Conservation (phyloP, 768 basidiomycete genomes). For the Naganishia vaughanmartiniae region DNA sequence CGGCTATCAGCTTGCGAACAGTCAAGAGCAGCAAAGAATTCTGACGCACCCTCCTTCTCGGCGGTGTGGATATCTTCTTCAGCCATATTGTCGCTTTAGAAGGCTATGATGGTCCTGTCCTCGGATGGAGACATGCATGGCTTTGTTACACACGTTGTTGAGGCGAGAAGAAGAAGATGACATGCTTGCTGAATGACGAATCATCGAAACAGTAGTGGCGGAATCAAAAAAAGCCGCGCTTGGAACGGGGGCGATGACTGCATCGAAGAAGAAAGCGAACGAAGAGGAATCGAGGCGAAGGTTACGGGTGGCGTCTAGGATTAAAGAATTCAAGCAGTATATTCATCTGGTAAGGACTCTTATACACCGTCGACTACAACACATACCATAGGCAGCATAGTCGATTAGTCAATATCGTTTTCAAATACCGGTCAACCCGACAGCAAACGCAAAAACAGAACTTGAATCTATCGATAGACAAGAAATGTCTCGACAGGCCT, state of each 20-base stretch:
- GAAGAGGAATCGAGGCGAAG: background rate
- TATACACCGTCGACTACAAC: background rate
- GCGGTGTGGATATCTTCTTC: conserved; percentile 3
- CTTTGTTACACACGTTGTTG: too few relatives aligned
- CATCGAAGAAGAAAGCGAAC: background rate
- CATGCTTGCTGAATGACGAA: too few relatives aligned
- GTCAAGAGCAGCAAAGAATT: background rate
- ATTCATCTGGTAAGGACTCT: background rate
- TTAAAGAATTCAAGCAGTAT: background rate
- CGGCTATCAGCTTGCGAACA: background rate
- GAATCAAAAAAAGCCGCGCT: too few relatives aligned
- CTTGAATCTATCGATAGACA: background rate
- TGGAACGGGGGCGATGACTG: background rate
- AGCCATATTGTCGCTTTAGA: background rate
- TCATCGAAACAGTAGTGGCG: too few relatives aligned
- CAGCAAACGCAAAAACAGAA: background rate
- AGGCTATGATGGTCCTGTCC: background rate
- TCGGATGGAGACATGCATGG: background rate
- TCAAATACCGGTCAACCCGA: background rate
- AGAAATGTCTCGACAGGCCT: conserved; percentile 31
- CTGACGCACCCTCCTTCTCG: conserved; percentile 5
- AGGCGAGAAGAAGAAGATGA: too few relatives aligned
- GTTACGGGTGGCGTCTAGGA: background rate
- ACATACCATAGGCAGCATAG: background rate
- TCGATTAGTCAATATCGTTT: background rate